Conservation (phyloP, 2,329 filamentous ascomycete genomes). For the Ophiognomonia clavigignenti-juglandacearum region DNA sequence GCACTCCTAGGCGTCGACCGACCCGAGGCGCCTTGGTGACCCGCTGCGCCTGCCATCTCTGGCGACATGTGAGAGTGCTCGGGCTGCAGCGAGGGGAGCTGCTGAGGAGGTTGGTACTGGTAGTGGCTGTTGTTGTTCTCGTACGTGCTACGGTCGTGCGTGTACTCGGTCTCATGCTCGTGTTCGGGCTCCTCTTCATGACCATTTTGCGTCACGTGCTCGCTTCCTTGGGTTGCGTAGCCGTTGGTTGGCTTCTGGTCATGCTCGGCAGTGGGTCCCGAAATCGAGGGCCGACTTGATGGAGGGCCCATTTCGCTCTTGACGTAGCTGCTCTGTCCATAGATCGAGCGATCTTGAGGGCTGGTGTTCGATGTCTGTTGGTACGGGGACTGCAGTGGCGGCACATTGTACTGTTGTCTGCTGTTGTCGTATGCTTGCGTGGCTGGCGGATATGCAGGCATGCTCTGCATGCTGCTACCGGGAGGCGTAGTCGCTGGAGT, state of each 20-base stretch:
- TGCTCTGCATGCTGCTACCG: conserved; percentile 67
- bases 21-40: conserved; percentile 73
- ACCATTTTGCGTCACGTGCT: conserved; percentile 46
- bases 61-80: conserved; percentile 75
- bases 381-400: conserved; percentile 66
- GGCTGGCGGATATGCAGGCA: conserved; percentile 69
- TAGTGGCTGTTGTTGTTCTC: conserved; percentile 69
- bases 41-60: conserved; percentile 78
- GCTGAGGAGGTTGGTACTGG: conserved; percentile 67
- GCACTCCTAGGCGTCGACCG: conserved; percentile 82
- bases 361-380: conserved; percentile 52
- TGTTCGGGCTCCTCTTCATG: conserved; percentile 66
- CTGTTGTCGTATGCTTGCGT: conserved; percentile 71
- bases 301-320: conserved; percentile 90
- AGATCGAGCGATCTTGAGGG: conserved; percentile 58
- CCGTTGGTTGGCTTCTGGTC: conserved; percentile 64
- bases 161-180: conserved; percentile 79
- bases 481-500: conserved; percentile 91
- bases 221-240: conserved; percentile 46
- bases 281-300: conserved; percentile 52
- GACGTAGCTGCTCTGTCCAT: conserved; percentile 66
- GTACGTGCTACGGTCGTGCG: conserved; percentile 74
- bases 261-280: conserved; percentile 48
- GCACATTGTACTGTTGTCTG: conserved; percentile 72
- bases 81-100: conserved; percentile 59